phyloP scores from a whole-genome alignment of 257 asterid genomes.

The Asclepias syriaca region DNA sequence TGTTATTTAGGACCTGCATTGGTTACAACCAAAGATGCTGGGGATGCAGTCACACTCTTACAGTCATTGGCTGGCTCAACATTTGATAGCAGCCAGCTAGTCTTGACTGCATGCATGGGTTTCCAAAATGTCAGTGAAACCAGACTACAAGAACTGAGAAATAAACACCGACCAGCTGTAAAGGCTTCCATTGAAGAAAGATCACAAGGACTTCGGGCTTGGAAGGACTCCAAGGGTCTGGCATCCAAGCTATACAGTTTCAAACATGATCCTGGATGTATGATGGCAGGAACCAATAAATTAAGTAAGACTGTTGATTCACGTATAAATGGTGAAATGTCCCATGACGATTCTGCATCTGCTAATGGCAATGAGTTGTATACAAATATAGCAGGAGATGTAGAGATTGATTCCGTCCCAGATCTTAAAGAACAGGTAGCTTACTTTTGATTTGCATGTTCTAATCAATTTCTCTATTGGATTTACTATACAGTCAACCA shows the following conservation, averaged over 20 bases:
- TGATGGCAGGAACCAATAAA: conserved; percentile 31
- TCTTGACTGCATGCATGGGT: conserved; percentile 94
- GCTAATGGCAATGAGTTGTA: conserved; percentile 33
- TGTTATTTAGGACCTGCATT: conserved; percentile 83
- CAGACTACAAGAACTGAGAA: conserved; percentile 61
- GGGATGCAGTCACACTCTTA: conserved; percentile 85
- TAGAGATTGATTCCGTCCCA: conserved; percentile 57
- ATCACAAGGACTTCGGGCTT: conserved; percentile 50
- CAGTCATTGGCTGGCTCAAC: conserved; percentile 93
- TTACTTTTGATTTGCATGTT: conserved; percentile 1
- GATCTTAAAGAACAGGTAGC: conserved; percentile 89
- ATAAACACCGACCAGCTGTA: conserved; percentile 79
- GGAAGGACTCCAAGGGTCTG: conserved; percentile 63
- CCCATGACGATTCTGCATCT: conserved; percentile 33
- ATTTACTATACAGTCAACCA: not conserved
- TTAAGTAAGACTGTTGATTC: conserved; percentile 30
- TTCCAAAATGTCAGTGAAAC: conserved; percentile 68
- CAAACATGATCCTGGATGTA: conserved; percentile 52
- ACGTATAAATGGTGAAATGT: conserved; percentile 42
- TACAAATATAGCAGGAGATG: conserved; percentile 37
- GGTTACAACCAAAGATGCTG: conserved; percentile 92
- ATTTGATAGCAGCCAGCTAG: conserved; percentile 94
- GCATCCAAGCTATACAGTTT: conserved; percentile 71
- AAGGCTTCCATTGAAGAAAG: conserved; percentile 73
- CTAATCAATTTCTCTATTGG: not conserved